These are phyloP conservation scores for Bisporella sp. DNA, from an alignment of 2,329 filamentous ascomycete genomes.

Conservation along the genomic window DNA sequence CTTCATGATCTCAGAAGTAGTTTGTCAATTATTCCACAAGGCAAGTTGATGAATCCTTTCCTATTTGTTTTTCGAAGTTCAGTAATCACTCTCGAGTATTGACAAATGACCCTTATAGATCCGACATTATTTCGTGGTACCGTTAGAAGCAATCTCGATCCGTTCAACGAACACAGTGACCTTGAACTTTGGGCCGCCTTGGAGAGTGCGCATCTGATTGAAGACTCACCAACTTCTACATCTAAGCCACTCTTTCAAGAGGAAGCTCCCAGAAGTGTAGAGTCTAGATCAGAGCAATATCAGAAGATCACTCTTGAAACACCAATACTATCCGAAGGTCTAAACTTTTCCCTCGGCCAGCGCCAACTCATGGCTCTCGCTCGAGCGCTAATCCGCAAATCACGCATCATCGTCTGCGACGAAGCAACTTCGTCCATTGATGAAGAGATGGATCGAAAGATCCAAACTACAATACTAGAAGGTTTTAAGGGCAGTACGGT, in stretches of 20 bases:
- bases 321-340: slow-evolving; percentile 80
- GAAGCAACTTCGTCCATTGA: slow-evolving; percentile 87
- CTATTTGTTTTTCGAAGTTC: no score
- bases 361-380: slow-evolving; percentile 88
- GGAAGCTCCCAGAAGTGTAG: no score
- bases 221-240: no score
- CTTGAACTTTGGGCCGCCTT: slow-evolving; percentile 70
- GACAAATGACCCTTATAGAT: slow-evolving; percentile 32
- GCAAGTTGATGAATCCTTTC: no score
- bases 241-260: no score
- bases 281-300: no score
- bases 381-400: slow-evolving; percentile 74
- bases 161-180: slow-evolving; percentile 69
- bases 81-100: no score
- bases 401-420: slow-evolving; percentile 88
- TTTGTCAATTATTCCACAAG: slow-evolving; percentile 70
- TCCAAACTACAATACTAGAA: slow-evolving; percentile 75
- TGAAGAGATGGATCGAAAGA: slow-evolving; percentile 89
- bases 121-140: slow-evolving; percentile 74
- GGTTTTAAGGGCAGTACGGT: slow-evolving; percentile 79
- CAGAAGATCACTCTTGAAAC: slow-evolving; percentile 64
- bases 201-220: slow-evolving; percentile 58
- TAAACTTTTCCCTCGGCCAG: slow-evolving; percentile 90
- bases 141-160: slow-evolving; percentile 68
- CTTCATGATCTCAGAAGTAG: slow-evolving; percentile 66